Evolutionary conservation across 2,329 filamentous ascomycete genomes (phyloP).

Genomic region (Claviceps pusilla): DNA sequence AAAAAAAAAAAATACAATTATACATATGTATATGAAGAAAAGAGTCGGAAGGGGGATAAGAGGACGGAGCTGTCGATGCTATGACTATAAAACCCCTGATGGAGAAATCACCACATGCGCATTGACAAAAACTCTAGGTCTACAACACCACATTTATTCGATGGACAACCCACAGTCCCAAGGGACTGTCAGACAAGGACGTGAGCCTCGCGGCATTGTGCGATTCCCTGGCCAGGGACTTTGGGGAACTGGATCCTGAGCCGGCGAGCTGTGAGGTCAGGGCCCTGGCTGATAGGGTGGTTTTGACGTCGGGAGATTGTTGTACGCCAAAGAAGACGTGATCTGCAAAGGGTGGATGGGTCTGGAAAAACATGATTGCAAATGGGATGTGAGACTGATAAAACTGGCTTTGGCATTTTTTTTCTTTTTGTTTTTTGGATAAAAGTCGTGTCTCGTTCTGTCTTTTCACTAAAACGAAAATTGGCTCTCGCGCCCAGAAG

Average conservation of each 20-base stretch:
- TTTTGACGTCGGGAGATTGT: conserved; percentile 34
- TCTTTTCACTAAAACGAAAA: background rate
- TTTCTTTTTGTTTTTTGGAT: background rate
- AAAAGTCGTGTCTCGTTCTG: background rate
- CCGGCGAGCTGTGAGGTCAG: conserved; percentile 22
- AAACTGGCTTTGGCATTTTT: background rate
- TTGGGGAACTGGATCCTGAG: conserved; percentile 35
- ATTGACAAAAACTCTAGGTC: conserved; percentile 27
- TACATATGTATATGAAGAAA: background rate
- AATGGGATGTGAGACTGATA: no score
- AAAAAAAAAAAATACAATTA: background rate
- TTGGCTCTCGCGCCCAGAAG: background rate
- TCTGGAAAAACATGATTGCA: background rate
- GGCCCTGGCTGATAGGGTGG: conserved; percentile 32
- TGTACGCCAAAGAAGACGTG: conserved; percentile 29
- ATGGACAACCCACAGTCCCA: conserved; percentile 58
- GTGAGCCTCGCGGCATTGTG: conserved; percentile 46
- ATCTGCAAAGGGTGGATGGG: no score
- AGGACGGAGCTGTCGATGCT: background rate
- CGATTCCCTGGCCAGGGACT: conserved; percentile 40
- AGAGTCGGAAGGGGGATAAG: background rate
- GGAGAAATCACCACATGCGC: background rate
- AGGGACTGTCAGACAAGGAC: conserved; percentile 50
- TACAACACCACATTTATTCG: conserved; percentile 57
- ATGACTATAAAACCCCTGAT: background rate